Evolutionary conservation across 225 moss, liverwort and hornwort genomes (phyloP).

Genomic region (Climacium dendroides): DNA sequence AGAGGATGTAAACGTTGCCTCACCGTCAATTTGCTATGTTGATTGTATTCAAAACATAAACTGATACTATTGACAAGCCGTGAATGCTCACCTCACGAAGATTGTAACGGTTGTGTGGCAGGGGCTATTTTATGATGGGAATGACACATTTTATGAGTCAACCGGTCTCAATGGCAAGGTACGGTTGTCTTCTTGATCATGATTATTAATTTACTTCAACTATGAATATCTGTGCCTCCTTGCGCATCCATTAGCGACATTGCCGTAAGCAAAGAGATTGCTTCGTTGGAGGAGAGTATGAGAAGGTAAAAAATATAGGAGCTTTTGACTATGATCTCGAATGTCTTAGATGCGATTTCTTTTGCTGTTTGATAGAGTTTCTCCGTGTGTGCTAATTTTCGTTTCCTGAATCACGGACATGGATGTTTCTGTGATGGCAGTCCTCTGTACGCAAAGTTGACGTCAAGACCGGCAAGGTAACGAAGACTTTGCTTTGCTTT

Average conservation of each 20-base stretch:
- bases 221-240: background rate
- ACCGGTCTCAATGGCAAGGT: constrained; percentile 83
- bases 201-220: background rate
- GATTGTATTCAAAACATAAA: background rate
- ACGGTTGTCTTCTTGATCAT: background rate
- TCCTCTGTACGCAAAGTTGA: constrained; percentile 89
- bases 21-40: background rate
- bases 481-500: background rate
- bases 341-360: background rate
- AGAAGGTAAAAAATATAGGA: background rate
- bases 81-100: background rate
- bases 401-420: background rate
- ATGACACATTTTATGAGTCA: constrained; percentile 86
- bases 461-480: constrained; percentile 82
- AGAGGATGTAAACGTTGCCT: background rate
- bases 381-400: background rate
- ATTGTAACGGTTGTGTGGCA: constrained; percentile 17
- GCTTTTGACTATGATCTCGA: background rate
- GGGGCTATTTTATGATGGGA: constrained; percentile 78
- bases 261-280: background rate
- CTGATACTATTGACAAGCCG: background rate
- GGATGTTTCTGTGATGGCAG: constrained; percentile 39
- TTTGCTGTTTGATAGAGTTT: background rate
- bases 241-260: background rate
- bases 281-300: background rate